Evolutionary conservation across 2,329 filamentous ascomycete genomes (phyloP), one percentile per base, ranked within the genome.

Genomic region (Bipolaris victoriae): DNA sequence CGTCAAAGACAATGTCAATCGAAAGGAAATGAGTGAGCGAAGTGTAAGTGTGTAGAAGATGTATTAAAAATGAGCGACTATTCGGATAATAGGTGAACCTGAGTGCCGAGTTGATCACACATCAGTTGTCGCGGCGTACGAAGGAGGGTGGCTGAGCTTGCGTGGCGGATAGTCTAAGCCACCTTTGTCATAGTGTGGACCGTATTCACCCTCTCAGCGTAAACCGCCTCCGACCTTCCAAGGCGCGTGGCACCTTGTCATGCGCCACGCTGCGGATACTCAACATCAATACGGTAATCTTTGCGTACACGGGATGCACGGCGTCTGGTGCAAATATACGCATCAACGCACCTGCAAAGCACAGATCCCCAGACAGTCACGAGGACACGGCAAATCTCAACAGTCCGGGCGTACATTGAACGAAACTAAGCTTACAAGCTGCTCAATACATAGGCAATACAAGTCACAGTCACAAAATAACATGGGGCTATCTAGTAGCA

Each of bases 81-180:
- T 26, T 44, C 46, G 44, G 33, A 18, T 40, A n/a, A 43, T 43
- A 33, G 36, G 18, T 39, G 33, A 39, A 39, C 16, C 24, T 22
- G 31, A 44, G 29, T 24, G 39, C 49, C 40, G 50, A 55, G 46
- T 49, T 47, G 51, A 48, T 58, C 56, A 58, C 43, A 58, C 56
- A 56, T 37, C 41, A 58, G 36, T 56, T 33, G 56, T 58, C 56
- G 52, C 52, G 52, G 56, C 56, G 35, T 49, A 49, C 55, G 55
- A 57, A 57, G 18, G 49, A 39, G 49, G 16, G 56, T 60, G 57
- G 57, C 57, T 59, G 57, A 59, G 57, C 43, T 35, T 43, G 41
- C 36, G 52, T 56, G 52, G 52, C 52, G 52, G 52, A 46, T 31
- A 22, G 5, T 45, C 51, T 55, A 55, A 43, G 45, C 55, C 51